Conservation (phyloP, 1,284 basidiomycete genomes). For the Apiotrichum siamense region DNA sequence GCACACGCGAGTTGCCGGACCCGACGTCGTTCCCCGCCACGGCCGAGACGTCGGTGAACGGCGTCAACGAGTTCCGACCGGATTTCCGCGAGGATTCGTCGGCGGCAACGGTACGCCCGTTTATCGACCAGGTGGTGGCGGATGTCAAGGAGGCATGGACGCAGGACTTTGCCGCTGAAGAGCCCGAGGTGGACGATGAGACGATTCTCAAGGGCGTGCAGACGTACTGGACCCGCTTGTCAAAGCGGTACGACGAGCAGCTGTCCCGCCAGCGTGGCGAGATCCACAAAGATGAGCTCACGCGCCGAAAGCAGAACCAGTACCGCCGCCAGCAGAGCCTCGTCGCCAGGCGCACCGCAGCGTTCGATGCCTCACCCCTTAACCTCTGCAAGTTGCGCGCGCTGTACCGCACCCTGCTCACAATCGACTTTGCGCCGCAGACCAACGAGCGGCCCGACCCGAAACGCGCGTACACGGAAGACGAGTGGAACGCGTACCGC, state of each 20-base stretch:
- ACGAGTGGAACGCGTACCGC: constrained; percentile 43
- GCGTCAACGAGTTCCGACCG: constrained; percentile 38
- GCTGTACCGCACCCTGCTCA: constrained; percentile 43
- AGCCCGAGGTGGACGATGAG: constrained; percentile 30
- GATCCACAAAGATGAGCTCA: constrained; percentile 41
- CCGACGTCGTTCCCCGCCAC: constrained; percentile 23
- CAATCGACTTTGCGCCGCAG: constrained; percentile 40
- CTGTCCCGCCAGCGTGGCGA: constrained; percentile 34
- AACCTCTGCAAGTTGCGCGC: constrained; percentile 40
- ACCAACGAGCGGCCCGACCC: constrained; percentile 41
- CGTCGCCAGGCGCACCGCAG: constrained; percentile 34
- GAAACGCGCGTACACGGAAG: constrained; percentile 33
- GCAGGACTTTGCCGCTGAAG: constrained; percentile 14
- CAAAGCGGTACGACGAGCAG: constrained; percentile 42
- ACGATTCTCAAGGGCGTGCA: constrained; percentile 34
- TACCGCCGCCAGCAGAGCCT: constrained; percentile 45
- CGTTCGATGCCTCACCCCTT: constrained; percentile 41
- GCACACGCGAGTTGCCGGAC: constrained; percentile 33
- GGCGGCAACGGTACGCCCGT: constrained; percentile 25
- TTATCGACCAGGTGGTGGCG: constrained; percentile 30
- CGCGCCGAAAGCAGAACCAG: constrained; percentile 41
- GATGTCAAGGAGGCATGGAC: constrained; percentile 32
- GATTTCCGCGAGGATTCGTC: constrained; percentile 31
- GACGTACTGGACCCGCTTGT: constrained; percentile 40
- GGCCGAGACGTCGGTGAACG: constrained; percentile 26